Percentiles rank a stretch among this genome's conserved stretches.
Conservation (phyloP, 2,329 filamentous ascomycete genomes). For the Gaeumannomyces sp. region DNA sequence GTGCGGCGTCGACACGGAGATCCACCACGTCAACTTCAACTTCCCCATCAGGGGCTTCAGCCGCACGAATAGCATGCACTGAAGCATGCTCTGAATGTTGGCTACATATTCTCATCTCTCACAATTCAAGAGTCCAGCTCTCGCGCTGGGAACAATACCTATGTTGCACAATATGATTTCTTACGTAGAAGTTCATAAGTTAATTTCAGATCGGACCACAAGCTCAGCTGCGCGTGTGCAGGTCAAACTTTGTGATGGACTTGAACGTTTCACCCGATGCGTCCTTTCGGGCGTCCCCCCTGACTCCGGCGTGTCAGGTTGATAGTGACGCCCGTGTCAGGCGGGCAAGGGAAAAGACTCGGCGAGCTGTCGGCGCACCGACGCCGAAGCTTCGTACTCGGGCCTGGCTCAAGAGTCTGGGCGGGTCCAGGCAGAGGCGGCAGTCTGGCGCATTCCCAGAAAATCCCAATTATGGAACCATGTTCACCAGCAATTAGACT, state of each 20-base stretch:
- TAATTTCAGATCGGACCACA: not conserved
- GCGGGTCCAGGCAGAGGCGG: not conserved
- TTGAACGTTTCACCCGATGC: not conserved
- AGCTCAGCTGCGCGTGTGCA: not conserved
- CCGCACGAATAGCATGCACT: not conserved
- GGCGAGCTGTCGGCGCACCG: no score
- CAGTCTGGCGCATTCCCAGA: not conserved
- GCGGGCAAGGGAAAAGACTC: no score
- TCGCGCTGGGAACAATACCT: no score
- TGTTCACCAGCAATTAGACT: not conserved
- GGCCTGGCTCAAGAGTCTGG: not conserved
- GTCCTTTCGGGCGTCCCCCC: not conserved
- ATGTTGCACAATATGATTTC: no score
- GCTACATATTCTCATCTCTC: no score
- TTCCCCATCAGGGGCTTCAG: not conserved
- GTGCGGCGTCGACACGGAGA: slow-evolving; percentile 7
- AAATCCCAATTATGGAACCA: not conserved
- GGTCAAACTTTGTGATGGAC: not conserved
- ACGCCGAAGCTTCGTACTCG: not conserved
- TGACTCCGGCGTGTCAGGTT: not conserved
- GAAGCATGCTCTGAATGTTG: no score
- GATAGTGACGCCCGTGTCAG: no score
- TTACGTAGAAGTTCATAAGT: no score
- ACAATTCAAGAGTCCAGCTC: no score
- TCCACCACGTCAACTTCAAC: not conserved